phyloP scores from a whole-genome alignment of 148 eudicot genomes.

The Diospyros kaki region DNA sequence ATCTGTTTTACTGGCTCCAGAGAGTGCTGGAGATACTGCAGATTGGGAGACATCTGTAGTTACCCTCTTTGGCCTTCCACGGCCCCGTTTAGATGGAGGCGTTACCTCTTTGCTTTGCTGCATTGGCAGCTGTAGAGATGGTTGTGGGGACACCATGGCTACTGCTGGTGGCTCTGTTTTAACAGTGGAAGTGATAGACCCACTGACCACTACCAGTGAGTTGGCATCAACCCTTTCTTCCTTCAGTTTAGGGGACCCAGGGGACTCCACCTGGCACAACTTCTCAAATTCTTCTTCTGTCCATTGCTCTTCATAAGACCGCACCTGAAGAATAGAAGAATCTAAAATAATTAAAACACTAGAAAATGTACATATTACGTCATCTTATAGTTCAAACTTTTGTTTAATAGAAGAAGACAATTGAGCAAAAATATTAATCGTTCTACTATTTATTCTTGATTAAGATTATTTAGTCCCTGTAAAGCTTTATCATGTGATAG shows the following conservation, averaged over 20 bases:
- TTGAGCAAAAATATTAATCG: no score
- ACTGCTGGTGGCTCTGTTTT: conserved; percentile 32
- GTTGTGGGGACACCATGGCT: conserved; percentile 21
- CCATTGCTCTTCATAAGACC: conserved; percentile 98
- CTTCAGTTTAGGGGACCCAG: conserved; percentile 47
- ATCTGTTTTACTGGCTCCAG: conserved; percentile 19
- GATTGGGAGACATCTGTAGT: conserved; percentile 28
- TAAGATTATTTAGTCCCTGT: no score
- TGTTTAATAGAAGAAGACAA: not conserved
- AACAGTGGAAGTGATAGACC: conserved; percentile 20
- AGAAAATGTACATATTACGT: not conserved
- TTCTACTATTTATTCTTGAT: no score
- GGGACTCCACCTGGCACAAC: conserved; percentile 69
- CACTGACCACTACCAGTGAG: conserved; percentile 22
- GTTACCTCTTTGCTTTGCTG: conserved; percentile 40
- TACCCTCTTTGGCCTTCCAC: conserved; percentile 82
- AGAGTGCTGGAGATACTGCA: conserved; percentile 26
- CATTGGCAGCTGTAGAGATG: conserved; percentile 18
- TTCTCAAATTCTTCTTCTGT: conserved; percentile 98
- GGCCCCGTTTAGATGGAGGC: conserved; percentile 74
- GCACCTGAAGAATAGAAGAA: conserved; percentile 50
- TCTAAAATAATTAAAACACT: not conserved
- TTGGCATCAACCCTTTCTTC: conserved; percentile 38
- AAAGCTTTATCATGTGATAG: no score
- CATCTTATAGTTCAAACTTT: not conserved